Conservation (phyloP, 1,139 yeast genomes). For the Saccharomycopsis crataegensis region DNA sequence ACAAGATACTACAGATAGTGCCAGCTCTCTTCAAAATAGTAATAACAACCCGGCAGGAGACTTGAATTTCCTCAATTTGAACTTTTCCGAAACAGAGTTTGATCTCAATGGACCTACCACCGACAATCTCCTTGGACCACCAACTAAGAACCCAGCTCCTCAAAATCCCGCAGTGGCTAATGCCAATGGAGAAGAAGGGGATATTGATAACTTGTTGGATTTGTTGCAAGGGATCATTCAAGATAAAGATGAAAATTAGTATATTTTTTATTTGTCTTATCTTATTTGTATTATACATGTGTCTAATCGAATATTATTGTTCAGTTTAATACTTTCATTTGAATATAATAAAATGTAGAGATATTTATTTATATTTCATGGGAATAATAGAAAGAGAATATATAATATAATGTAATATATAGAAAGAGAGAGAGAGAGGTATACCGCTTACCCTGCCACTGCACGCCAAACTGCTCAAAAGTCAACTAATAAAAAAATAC, state of each 20-base stretch:
- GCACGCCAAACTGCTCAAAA: no score
- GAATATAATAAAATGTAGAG: no score
- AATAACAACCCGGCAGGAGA: not conserved
- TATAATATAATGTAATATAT: no score
- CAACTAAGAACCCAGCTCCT: not conserved
- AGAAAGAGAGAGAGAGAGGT: no score
- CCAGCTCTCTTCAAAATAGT: not conserved
- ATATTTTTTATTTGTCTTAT: no score
- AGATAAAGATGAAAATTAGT: constrained; percentile 10
- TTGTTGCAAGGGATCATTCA: constrained; percentile 18
- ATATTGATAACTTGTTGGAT: constrained; percentile 16
- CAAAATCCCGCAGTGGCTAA: not conserved
- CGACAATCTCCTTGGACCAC: not conserved
- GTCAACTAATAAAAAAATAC: no score
- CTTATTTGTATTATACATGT: no score
- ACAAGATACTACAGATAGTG: not conserved
- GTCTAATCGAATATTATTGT: no score
- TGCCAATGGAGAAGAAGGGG: constrained; percentile 13
- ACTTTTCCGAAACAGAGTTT: not conserved
- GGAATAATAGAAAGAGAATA: no score
- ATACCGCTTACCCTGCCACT: no score
- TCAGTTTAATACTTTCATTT: no score
- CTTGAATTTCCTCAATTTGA: not conserved
- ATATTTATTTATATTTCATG: no score
- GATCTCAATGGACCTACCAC: not conserved